Conservation (phyloP, 225 moss, liverwort and hornwort species). For the Polytrichum formosum region DNA sequence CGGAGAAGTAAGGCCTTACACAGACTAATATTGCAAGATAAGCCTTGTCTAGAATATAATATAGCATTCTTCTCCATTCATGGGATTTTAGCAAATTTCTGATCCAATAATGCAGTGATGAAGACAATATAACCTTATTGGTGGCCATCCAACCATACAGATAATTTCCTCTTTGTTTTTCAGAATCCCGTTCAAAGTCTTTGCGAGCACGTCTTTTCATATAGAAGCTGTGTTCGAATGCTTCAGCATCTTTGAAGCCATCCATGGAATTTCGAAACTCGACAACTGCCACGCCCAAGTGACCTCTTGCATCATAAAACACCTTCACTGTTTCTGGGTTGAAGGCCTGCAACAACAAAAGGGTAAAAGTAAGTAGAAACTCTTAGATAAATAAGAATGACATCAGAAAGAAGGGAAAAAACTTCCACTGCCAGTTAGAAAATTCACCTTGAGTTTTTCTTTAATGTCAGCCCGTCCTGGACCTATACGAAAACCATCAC, state of each 20-base stretch:
- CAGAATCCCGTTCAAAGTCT: conserved; percentile 47
- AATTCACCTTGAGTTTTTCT: conserved; percentile 33
- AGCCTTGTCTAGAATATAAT: neutral
- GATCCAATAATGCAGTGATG: neutral
- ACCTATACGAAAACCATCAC: conserved; percentile 37
- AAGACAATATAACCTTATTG: conserved; percentile 28
- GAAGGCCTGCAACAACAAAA: conserved; percentile 30
- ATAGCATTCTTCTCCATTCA: no score
- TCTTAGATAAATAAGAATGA: neutral
- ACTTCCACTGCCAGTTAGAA: no score
- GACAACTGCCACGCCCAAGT: conserved; percentile 56
- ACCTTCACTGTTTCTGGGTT: conserved; percentile 51
- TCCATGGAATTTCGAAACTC: conserved; percentile 53
- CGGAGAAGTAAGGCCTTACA: neutral
- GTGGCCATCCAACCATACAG: conserved; percentile 84
- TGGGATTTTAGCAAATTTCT: no score
- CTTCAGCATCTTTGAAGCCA: conserved; percentile 73
- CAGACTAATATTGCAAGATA: neutral
- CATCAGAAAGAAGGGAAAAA: neutral
- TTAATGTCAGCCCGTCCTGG: conserved; percentile 52
- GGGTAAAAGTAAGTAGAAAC: neutral
- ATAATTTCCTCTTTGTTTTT: conserved; percentile 13
- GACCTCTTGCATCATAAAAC: conserved; percentile 49
- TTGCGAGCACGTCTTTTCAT: conserved; percentile 39
- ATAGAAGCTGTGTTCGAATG: conserved; percentile 63